These are phyloP conservation scores for Thalassiosira livingstoniorum DNA, from an alignment of 352 stramenopile genomes.

Conservation along the genomic window DNA sequence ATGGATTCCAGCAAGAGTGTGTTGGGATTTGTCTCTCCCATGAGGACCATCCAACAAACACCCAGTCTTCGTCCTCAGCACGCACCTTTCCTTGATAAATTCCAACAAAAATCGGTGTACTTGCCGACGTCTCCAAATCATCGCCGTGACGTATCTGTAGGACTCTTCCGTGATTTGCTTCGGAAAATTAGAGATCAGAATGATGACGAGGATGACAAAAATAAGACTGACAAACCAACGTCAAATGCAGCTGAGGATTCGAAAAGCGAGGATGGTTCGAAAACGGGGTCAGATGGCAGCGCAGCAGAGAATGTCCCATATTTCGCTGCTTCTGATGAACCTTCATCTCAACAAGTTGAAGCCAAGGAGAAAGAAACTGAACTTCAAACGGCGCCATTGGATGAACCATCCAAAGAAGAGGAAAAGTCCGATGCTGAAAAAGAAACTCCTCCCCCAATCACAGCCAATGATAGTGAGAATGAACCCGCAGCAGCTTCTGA, in stretches of 20 bases:
- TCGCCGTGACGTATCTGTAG: conserved; percentile 86
- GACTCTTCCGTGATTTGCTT: conserved; percentile 46
- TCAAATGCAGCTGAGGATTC: not conserved
- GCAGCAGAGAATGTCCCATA: not conserved
- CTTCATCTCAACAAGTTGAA: not conserved
- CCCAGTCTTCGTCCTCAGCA: not conserved
- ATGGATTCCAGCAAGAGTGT: not conserved
- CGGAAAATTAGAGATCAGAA: conserved; percentile 40
- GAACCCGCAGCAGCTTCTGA: conserved; percentile 15
- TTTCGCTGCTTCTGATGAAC: conserved; percentile 10
- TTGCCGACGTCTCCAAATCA: conserved; percentile 72
- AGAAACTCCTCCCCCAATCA: not conserved
- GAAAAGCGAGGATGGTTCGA: not conserved
- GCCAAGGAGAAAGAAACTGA: conserved; percentile 6
- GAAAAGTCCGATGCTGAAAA: not conserved
- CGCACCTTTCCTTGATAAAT: no score
- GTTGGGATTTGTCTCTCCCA: conserved; percentile 6
- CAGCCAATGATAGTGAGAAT: not conserved
- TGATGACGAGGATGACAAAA: conserved; percentile 14
- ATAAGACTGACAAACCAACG: conserved; percentile 7
- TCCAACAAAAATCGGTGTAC: no score
- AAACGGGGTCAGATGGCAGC: not conserved
- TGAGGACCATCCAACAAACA: not conserved
- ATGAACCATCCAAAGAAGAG: not conserved
- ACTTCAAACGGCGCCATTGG: conserved; percentile 12